Percentiles rank a stretch among this genome's conserved stretches.
phyloP scores from a whole-genome alignment of 1,284 basidiomycete species.

The Salmacisia buchloeana region DNA sequence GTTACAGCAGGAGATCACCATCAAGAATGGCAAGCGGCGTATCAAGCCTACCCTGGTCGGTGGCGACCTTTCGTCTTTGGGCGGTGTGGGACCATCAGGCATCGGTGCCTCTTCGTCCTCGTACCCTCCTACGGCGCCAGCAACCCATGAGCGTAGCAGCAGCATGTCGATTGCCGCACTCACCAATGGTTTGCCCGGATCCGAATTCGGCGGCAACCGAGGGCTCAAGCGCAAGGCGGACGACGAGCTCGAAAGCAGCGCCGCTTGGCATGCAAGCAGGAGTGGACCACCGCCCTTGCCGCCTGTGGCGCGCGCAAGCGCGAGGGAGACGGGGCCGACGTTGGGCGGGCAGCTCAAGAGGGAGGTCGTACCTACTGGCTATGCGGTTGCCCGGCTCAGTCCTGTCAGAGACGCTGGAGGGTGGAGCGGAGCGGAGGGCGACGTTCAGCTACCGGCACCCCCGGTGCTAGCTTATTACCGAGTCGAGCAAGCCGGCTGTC shows the following conservation, averaged over 20 bases:
- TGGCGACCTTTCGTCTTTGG: too few relatives aligned
- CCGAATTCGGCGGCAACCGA: conserved; percentile 15
- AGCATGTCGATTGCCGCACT: background rate
- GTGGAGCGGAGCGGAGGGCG: background rate
- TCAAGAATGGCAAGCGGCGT: conserved; percentile 61
- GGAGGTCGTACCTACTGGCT: background rate
- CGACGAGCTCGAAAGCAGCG: background rate
- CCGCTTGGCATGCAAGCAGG: background rate
- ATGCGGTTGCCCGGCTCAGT: conserved; percentile 4
- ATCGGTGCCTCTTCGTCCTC: background rate
- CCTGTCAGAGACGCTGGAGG: background rate
- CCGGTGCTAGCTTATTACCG: conserved; percentile 26
- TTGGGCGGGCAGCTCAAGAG: background rate
- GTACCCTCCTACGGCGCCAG: background rate
- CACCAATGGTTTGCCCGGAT: background rate
- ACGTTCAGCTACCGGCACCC: conserved; percentile 22
- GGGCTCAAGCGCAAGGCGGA: conserved; percentile 28
- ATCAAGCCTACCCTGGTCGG: conserved; percentile 59
- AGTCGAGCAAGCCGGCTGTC: conserved; percentile 55
- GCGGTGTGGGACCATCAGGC: background rate
- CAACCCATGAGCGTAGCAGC: too few relatives aligned
- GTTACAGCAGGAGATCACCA: conserved; percentile 50
- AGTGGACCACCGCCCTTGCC: background rate
- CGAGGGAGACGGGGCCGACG: background rate
- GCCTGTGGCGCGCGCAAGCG: background rate